Base-by-base conservation (phyloP, 768 basidiomycete species). In the Lentinula guzmanii region DNA sequence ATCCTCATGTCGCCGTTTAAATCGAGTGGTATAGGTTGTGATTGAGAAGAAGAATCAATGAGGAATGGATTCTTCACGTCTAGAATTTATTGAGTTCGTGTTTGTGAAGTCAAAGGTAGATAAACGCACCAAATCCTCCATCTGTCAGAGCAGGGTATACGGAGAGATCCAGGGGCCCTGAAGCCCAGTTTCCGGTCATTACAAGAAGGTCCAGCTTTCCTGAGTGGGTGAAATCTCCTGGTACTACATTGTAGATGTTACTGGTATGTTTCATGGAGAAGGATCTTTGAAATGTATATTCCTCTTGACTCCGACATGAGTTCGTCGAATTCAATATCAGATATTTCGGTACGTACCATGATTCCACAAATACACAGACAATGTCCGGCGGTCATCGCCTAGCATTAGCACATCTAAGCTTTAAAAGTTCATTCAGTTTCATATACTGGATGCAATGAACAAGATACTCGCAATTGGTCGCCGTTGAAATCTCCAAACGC, bases 401-500 rank as follows among this genome's bases (percentile, higher is more conserved):
- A 97, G 77, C n/a, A 83, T 79, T 48, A 98, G 75, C 3, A 94
- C 74, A 73, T 98, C 95, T 64, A 93, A 71, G 66, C 95, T 97
- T 67, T 28, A 58, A 28, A 54, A 6, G 33, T 39, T 13, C 37
- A 33, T 28, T 50, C 31, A 60, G 10, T 61, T 10, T 18, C 28
- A 11, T 11, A 28, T 16, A 42, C 16, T 37, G 2, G 13, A 24
- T n/a, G 9, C 31, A 39, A 9, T 31, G 21, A 21, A 45, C 42
- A n/a, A 43, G 4, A 62, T 18, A 76, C 91, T 70, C 71, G 97
- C 94, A 91, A 90, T 71, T 98, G 95, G 72, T 98, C 94, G 4
- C 92, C 95, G 71, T 98, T 86, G 72, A 95, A 96, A 76, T 99
- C 96, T 35, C 95, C 97, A 67, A 93, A 91, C 7, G 95, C 95